Evolutionary conservation across 1,284 basidiomycete genomes (phyloP), one percentile per base, ranked within the genome.

Genomic region (Rhodotorula sp.): DNA sequence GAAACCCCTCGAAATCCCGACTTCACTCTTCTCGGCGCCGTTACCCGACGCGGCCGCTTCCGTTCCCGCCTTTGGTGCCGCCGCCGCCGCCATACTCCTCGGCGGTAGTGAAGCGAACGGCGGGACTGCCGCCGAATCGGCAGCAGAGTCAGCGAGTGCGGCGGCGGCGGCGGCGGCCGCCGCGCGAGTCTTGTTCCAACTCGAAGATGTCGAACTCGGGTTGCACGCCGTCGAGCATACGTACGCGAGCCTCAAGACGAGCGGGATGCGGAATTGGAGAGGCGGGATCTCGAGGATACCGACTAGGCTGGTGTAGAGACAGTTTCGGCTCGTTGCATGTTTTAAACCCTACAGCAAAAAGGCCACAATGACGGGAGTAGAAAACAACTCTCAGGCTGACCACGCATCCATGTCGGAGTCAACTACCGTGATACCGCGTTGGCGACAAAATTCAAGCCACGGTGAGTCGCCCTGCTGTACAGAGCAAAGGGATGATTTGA

Each of bases 171-270:
- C 55, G 42, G 62, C 91, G 2, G 60, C 24, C 7, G 30, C 15
- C 29, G 42, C 29, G 30, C 29, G 14, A 1, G 4, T 61, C 15
- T n/a, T 51, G 0, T 81, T 95, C 58, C 83, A 86, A 53, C 89
- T 91, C 0, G 88, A 91, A 66, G 92, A 95, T 78, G 91, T 95
- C 22, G 88, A 92, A 75, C 91, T 93, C 79, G 93, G 93, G 0
- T 95, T 93, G 79, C 83, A 90, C 1, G 84, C 90, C 71, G 93
- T 94, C 87, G 91, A 94, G 80, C 85, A 87, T 24, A 89, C 93
- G 73, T 91, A 90, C 86, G 84, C 87, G 5, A 88, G 90, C 77
- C 84, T 85, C 61, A 86, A 91, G 58, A 88, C 88, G 29, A 89
- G 89, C 1, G 92, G 92, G 0, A 89, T 93, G 87, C 84, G 88